These are phyloP conservation scores for Fusarium sp. DNA, from an alignment of 2,329 filamentous ascomycete species.

Conservation along the genomic window DNA sequence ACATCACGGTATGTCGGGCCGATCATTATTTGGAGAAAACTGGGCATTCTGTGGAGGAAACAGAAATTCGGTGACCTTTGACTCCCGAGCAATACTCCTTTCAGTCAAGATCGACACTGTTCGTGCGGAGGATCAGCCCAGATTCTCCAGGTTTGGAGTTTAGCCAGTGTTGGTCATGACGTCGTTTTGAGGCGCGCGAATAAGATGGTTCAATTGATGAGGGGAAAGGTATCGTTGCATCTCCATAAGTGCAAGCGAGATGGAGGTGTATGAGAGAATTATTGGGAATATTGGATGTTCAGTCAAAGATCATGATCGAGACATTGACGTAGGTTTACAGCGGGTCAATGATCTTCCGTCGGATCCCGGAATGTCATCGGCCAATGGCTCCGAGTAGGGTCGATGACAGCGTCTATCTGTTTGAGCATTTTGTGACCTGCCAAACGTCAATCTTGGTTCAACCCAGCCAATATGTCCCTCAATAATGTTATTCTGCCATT, in stretches of 20 bases:
- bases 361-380: not conserved
- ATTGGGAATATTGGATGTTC: not conserved
- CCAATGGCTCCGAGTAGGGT: not conserved
- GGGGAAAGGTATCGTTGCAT: not conserved
- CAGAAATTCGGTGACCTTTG: not conserved
- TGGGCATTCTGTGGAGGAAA: conserved; percentile 3
- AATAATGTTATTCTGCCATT: not conserved
- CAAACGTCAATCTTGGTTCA: too few relatives aligned
- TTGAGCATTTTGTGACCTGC: not conserved
- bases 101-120: conserved; percentile 1
- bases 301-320: not conserved
- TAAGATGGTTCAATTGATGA: not conserved
- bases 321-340: not conserved
- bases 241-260: not conserved
- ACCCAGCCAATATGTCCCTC: not conserved
- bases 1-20: not conserved
- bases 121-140: conserved; percentile 19
- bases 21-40: conserved; percentile 20
- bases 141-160: not conserved
- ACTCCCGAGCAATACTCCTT: conserved; percentile 16
- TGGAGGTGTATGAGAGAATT: not conserved
- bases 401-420: not conserved
- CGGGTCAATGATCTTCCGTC: not conserved
- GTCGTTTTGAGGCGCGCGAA: conserved; percentile 10
- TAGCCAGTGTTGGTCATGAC: conserved; percentile 13